Base-by-base conservation (phyloP, 2,329 filamentous ascomycete genomes). In the Thelonectria discophora region DNA sequence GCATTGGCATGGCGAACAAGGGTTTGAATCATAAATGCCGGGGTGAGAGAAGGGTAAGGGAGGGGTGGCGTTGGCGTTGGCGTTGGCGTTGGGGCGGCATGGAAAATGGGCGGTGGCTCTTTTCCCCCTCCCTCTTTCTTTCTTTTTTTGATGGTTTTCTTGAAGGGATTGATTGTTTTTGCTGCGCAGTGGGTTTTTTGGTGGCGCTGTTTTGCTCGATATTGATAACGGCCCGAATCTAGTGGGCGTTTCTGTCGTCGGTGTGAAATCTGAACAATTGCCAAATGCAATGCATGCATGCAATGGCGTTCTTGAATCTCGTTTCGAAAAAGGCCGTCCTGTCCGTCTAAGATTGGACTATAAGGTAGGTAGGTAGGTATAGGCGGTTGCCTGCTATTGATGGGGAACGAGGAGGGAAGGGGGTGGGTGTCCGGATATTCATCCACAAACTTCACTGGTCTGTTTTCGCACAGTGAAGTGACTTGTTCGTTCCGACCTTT, bases 1-100 rank as follows among this genome's bases (percentile, higher is more conserved):
- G 54, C 54, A 32, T 43, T 57, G 47, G 54, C 54, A 57, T 57
- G 54, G 54, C 46, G 37, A 50, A 30, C 54, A 50, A 51, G 54
- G 54, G 54, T 57, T 43, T 55, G 40, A 34, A 42, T 32, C 32
- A 43, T 32, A 30, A 56, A 32, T 32, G 17, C 17, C 17, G 27
- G 37, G 43, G n/a, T n/a, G n/a, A n/a, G 18, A 3, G 43, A 7
- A 24, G 24, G 24, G 24, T 4, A 24, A 7, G 24, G 24, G 24
- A 7, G 24, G 24, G 24, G 24, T 4, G 4, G 4, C 7, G 24
- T 24, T 24, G 24, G 24, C 24, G 24, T 24, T 24, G 24, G n/a
- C n/a, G n/a, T n/a, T n/a, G n/a, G n/a, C n/a, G n/a, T n/a, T n/a
- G n/a, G n/a, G n/a, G n/a, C n/a, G n/a, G n/a, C n/a, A n/a, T n/a